Conservation (phyloP, 2,329 filamentous ascomycete genomes). For the Cladorrhinum sp. region DNA sequence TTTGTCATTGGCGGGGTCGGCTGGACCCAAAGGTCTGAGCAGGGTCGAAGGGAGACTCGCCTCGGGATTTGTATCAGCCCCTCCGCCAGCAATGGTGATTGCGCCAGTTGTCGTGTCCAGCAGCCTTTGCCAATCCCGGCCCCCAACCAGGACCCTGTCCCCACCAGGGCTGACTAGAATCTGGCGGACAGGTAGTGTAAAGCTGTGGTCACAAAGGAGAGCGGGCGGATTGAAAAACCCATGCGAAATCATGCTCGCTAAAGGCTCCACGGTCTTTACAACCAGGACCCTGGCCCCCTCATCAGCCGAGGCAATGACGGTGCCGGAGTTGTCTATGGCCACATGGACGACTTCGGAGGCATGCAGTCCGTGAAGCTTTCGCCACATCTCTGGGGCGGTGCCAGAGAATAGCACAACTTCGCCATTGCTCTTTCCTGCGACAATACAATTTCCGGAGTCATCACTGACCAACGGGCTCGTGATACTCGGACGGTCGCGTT, state of each 20-base stretch:
- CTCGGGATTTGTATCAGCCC: too few species aligned
- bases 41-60: too few species aligned
- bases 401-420: conserved; percentile 27
- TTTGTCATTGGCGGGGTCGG: too few species aligned
- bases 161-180: conserved; percentile 21
- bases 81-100: too few species aligned
- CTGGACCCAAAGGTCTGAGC: too few species aligned
- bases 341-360: conserved; percentile 19
- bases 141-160: conserved; percentile 25
- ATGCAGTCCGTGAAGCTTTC: too few species aligned
- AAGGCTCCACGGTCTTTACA: neutral
- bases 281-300: conserved; percentile 28
- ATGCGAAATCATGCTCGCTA: neutral
- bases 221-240: neutral
- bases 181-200: conserved; percentile 16
- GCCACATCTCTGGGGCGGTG: too few species aligned
- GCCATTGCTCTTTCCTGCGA: conserved; percentile 30
- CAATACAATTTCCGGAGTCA: conserved; percentile 20
- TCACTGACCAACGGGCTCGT: conserved; percentile 19
- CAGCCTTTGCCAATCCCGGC: conserved; percentile 27
- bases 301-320: conserved; percentile 30
- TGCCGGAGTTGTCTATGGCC: conserved; percentile 18
- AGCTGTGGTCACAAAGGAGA: conserved; percentile 19
- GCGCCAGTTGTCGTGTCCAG: conserved; percentile 3
- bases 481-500: too few species aligned